Conservation (phyloP, 2,329 filamentous ascomycete genomes). For the Coleophoma crateriformis region DNA sequence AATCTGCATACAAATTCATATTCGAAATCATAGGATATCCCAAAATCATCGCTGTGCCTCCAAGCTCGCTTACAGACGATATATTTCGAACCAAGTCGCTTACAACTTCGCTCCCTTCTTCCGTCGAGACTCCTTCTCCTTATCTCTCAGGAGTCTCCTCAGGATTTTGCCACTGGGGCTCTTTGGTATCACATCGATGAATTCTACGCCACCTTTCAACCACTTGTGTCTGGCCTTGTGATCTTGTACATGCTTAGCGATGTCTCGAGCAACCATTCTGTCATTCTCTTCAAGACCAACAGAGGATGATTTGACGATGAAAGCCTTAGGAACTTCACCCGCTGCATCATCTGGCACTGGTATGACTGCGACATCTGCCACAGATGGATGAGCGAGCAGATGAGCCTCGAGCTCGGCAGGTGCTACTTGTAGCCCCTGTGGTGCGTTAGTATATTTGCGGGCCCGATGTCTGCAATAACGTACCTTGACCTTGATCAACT, state of each 20-base stretch:
- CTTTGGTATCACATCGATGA: constrained; percentile 65
- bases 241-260: constrained; percentile 55
- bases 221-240: constrained; percentile 67
- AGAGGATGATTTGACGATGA: constrained; percentile 49
- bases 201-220: constrained; percentile 57
- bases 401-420: constrained; percentile 80
- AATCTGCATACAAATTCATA: too few relatives aligned
- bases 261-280: constrained; percentile 42
- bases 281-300: constrained; percentile 49
- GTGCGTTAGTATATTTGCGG: constrained; percentile 3
- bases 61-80: too few relatives aligned
- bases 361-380: constrained; percentile 77
- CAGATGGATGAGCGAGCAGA: constrained; percentile 66
- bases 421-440: constrained; percentile 73
- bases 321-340: constrained; percentile 63
- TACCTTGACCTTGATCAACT: constrained; percentile 75
- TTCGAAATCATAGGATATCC: too few relatives aligned
- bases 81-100: not conserved
- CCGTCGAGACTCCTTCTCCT: constrained; percentile 64
- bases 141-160: constrained; percentile 63
- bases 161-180: constrained; percentile 71
- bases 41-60: too few relatives aligned
- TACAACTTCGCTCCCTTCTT: constrained; percentile 63
- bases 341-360: constrained; percentile 58
- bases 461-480: constrained; percentile 20